A percentile compares a stretch with the other conserved stretches of the same genome.
Evolutionary conservation across 768 basidiomycete species (phyloP).

Genomic region (Tricholoma hemisulphureum): DNA sequence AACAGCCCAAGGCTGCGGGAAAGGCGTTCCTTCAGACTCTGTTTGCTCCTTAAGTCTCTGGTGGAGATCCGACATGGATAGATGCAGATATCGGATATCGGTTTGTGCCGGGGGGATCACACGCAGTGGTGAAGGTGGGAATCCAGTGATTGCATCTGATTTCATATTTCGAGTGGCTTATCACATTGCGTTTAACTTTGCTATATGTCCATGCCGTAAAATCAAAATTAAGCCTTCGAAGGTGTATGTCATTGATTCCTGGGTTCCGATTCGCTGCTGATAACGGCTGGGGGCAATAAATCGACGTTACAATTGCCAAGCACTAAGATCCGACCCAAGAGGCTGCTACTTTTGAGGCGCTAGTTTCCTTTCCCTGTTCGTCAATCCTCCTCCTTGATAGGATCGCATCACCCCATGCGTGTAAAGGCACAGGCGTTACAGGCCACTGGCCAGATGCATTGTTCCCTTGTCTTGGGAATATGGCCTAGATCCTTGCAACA

Average conservation of each 20-base stretch:
- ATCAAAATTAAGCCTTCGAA: not conserved
- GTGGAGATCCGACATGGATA: slow-evolving; percentile 3
- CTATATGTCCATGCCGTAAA: not conserved
- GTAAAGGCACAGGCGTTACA: too few species aligned
- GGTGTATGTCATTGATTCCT: not conserved
- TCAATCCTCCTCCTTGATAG: too few species aligned
- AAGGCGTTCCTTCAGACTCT: slow-evolving; percentile 83
- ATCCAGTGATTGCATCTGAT: not conserved
- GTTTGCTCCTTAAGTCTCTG: slow-evolving; percentile 70
- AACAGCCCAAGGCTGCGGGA: slow-evolving; percentile 61
- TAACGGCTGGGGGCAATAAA: too few species aligned
- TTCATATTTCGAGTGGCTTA: not conserved
- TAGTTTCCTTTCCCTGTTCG: too few species aligned
- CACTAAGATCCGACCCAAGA: too few species aligned
- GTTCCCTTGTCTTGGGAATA: too few species aligned
- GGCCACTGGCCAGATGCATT: too few species aligned
- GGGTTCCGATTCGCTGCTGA: not conserved
- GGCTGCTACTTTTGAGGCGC: too few species aligned
- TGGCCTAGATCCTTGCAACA: too few species aligned
- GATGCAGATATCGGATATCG: not conserved
- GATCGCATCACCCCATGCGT: too few species aligned
- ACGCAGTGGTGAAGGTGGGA: not conserved
- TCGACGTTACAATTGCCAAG: too few species aligned
- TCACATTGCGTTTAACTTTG: not conserved
- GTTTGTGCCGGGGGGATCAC: not conserved